A percentile compares a stretch with the other conserved stretches of the same genome.
phyloP scores from a whole-genome alignment of 2,329 filamentous ascomycete genomes.

The Cercospora zeae-maydis region DNA sequence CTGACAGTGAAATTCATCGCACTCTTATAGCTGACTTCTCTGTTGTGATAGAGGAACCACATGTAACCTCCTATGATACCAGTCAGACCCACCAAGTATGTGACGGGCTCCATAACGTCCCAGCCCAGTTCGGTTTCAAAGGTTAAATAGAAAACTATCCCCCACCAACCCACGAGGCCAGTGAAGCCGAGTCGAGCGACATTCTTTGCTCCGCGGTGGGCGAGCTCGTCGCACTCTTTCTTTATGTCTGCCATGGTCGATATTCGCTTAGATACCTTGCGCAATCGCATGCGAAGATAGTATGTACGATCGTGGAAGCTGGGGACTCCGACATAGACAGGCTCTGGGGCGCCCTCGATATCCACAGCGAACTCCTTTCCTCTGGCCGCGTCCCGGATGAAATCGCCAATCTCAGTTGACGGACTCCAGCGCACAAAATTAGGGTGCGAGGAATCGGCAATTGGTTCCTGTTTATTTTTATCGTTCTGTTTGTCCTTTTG shows the following conservation, averaged over 20 bases:
- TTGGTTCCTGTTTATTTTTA: constrained; percentile 42
- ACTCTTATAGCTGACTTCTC: constrained; percentile 77
- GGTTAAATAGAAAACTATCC: constrained; percentile 66
- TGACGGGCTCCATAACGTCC: constrained; percentile 88
- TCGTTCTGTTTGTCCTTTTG: constrained; percentile 29
- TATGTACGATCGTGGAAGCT: constrained; percentile 88
- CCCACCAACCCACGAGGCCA: constrained; percentile 74
- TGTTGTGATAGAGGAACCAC: constrained; percentile 91
- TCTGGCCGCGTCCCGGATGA: constrained; percentile 82
- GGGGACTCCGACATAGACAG: constrained; percentile 76
- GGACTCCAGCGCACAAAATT: constrained; percentile 84
- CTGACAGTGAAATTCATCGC: constrained; percentile 85
- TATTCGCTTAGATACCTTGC: constrained; percentile 67
- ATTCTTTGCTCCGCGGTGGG: constrained; percentile 71
- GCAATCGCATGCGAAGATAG: constrained; percentile 73
- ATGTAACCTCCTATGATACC: constrained; percentile 87
- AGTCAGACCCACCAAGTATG: constrained; percentile 80
- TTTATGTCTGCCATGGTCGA: constrained; percentile 70
- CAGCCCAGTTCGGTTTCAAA: constrained; percentile 75
- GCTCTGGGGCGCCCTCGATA: constrained; percentile 65
- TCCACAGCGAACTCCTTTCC: constrained; percentile 80
- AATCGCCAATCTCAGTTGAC: constrained; percentile 88
- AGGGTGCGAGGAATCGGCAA: constrained; percentile 43
- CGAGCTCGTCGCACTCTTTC: constrained; percentile 72
- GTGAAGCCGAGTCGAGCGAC: constrained; percentile 77